Evolutionary conservation across 495 filamentous ascomycete genomes (phyloP).

Genomic region (Hyaloscypha bicolor): DNA sequence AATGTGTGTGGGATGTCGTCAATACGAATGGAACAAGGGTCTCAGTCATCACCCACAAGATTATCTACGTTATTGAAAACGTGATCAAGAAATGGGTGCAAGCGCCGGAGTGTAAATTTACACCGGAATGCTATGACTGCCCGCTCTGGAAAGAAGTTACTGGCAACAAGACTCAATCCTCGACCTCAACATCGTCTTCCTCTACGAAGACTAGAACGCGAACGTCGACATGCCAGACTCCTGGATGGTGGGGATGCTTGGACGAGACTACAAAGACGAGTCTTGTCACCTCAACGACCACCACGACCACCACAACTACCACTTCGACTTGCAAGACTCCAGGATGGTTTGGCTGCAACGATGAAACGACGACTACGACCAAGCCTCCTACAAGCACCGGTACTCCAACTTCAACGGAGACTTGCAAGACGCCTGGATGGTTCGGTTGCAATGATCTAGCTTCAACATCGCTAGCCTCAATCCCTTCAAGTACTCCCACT

Average conservation of each 20-base stretch:
- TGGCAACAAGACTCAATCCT: constrained; percentile 78
- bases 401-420: constrained; percentile 51
- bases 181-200: constrained; percentile 70
- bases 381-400: constrained; percentile 39
- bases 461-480: constrained; percentile 31
- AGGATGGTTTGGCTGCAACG: constrained; percentile 63
- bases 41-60: constrained; percentile 82
- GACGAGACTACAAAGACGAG: constrained; percentile 59
- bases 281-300: constrained; percentile 46
- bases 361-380: constrained; percentile 42
- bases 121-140: constrained; percentile 85
- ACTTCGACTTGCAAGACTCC: constrained; percentile 61
- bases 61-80: constrained; percentile 79
- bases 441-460: constrained; percentile 53
- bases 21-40: constrained; percentile 88
- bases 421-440: constrained; percentile 70
- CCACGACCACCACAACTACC: constrained; percentile 48
- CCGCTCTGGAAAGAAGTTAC: constrained; percentile 91
- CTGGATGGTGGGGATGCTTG: constrained; percentile 79
- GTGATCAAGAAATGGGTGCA: constrained; percentile 80
- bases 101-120: constrained; percentile 70
- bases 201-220: constrained; percentile 65
- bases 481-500: constrained; percentile 28
- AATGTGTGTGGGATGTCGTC: constrained; percentile 92
- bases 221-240: constrained; percentile 86